A percentile compares a stretch with the other conserved stretches of the same genome.
Evolutionary conservation across 1,284 basidiomycete species (phyloP).

Genomic region (Ustilago vetiveriae): DNA sequence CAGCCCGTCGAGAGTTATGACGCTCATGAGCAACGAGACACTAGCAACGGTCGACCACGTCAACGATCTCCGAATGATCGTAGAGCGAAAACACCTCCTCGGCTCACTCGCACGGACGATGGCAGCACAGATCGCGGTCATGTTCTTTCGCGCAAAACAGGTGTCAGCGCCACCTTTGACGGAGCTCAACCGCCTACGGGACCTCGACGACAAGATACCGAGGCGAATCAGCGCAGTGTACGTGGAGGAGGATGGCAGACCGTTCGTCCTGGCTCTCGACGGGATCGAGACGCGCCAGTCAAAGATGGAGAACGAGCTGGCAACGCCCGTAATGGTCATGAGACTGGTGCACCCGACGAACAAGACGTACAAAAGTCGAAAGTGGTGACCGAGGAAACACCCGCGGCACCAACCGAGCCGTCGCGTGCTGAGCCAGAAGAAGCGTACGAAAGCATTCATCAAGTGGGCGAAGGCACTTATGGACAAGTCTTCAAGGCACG

Average conservation of each 20-base stretch:
- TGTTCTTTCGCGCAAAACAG: conserved; percentile 29
- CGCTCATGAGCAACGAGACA: conserved; percentile 2
- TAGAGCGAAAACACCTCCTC: conserved; percentile 16
- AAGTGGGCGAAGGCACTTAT: conserved; percentile 98
- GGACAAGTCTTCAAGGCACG: conserved; percentile 99
- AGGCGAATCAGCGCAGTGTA: conserved; percentile 25
- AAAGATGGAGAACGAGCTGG: neutral
- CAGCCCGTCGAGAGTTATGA: neutral
- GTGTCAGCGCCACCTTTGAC: conserved; percentile 9
- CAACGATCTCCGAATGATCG: conserved; percentile 13
- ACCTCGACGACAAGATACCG: conserved; percentile 17
- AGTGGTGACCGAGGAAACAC: neutral
- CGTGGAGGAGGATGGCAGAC: conserved; percentile 43
- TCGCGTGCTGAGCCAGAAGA: conserved; percentile 63
- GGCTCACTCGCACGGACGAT: conserved; percentile 7
- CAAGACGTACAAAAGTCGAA: conserved; percentile 1
- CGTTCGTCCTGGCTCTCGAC: conserved; percentile 24
- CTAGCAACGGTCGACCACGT: neutral
- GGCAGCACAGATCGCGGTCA: conserved; percentile 19
- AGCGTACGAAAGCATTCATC: conserved; percentile 86
- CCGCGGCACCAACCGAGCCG: conserved; percentile 6
- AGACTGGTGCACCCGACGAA: neutral
- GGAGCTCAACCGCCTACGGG: conserved; percentile 26
- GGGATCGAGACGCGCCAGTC: conserved; percentile 2
- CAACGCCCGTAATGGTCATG: conserved; percentile 11